Conservation (phyloP, 2,329 filamentous ascomycete species). For the Neurospora sp. region DNA sequence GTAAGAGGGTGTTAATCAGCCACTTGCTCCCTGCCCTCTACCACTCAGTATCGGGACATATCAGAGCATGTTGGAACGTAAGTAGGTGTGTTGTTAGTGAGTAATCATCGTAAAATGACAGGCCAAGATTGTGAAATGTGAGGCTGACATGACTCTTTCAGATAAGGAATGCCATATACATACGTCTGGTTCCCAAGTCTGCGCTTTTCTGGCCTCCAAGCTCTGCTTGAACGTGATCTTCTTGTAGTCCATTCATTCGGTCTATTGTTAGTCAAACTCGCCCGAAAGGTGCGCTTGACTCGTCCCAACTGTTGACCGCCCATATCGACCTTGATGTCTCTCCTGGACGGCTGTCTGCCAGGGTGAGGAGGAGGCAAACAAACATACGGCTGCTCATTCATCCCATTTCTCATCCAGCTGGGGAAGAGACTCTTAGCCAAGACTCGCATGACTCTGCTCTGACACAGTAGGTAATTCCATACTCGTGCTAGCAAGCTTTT, state of each 20-base stretch:
- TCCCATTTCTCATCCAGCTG: background rate
- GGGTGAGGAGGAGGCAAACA: background rate
- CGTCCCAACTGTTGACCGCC: background rate
- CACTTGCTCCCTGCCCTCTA: no score
- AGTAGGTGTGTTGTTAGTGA: background rate
- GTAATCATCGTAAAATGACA: background rate
- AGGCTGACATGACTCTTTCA: background rate
- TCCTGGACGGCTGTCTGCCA: background rate
- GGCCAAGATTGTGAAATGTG: background rate
- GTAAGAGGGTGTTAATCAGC: background rate
- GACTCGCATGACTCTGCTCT: background rate
- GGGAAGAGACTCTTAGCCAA: background rate
- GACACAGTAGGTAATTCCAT: background rate
- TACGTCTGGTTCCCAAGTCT: background rate
- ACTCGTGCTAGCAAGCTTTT: background rate
- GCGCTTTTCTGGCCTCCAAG: background rate
- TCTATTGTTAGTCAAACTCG: background rate
- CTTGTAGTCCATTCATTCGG: background rate
- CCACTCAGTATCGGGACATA: no score
- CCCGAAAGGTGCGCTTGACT: background rate
- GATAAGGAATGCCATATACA: background rate
- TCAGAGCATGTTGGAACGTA: no score
- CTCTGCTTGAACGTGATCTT: background rate
- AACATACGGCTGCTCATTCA: background rate
- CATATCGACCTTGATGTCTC: background rate